Percentiles rank a stretch among this genome's conserved stretches.
Evolutionary conservation across 176 grass and related monocot species (phyloP).

Genomic region (Hordeum marinum): DNA sequence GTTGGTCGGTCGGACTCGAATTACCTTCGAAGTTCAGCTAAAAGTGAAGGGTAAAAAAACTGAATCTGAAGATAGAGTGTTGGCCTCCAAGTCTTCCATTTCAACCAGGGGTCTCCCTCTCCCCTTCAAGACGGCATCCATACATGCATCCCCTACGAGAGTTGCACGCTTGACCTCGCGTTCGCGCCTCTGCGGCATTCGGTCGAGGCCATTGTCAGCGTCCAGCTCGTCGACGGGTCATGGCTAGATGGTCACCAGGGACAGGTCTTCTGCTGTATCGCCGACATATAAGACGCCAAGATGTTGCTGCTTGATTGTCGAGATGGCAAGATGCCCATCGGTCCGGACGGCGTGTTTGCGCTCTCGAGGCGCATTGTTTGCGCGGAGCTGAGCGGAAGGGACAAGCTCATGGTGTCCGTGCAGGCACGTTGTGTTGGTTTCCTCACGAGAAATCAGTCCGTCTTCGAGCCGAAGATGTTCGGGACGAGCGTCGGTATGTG

Average conservation of each 20-base stretch:
- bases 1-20: not conserved
- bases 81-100: not conserved
- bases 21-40: conserved; percentile 6
- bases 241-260: no score
- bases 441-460: not conserved
- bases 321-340: not conserved
- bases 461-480: not conserved
- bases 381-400: not conserved
- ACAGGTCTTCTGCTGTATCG: no score
- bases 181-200: no score
- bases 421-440: not conserved
- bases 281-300: no score
- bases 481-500: not conserved
- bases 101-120: not conserved
- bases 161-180: no score
- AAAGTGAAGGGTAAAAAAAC: not conserved
- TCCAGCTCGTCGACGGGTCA: no score
- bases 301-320: not conserved
- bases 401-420: not conserved
- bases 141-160: no score
- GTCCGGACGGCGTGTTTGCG: not conserved
- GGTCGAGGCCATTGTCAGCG: no score
- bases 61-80: not conserved
- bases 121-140: no score
- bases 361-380: not conserved